Evolutionary conservation across 805 yeast species (phyloP).

Genomic region (Hanseniaspora clermontiae): DNA sequence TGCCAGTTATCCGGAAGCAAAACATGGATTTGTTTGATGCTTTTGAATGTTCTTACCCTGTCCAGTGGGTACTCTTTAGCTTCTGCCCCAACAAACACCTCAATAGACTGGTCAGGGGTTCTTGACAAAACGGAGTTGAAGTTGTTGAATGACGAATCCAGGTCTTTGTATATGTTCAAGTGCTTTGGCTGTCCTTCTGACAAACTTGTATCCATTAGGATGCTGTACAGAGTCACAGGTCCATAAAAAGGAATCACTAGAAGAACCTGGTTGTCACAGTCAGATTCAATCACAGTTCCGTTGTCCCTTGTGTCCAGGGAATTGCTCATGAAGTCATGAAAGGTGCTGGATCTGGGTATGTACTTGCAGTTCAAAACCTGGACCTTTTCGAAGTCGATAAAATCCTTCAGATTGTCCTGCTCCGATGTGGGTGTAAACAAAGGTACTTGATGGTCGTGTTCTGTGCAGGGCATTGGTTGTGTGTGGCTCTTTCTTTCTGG

Average conservation of each 20-base stretch:
- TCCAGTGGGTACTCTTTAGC: slow-evolving; percentile 60
- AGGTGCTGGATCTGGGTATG: slow-evolving; percentile 30
- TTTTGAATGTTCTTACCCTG: slow-evolving; percentile 49
- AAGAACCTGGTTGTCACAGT: slow-evolving; percentile 71
- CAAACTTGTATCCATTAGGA: slow-evolving; percentile 37
- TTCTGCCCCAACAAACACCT: slow-evolving; percentile 36
- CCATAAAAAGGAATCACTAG: slow-evolving; percentile 71
- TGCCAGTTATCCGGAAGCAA: slow-evolving; percentile 58
- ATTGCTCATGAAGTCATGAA: slow-evolving; percentile 25
- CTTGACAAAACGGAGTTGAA: slow-evolving; percentile 15
- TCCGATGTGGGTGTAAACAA: slow-evolving; percentile 59
- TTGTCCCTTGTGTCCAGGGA: slow-evolving; percentile 36
- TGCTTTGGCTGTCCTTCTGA: slow-evolving; percentile 51
- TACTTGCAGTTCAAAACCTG: slow-evolving; percentile 52
- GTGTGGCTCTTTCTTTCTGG: no score
- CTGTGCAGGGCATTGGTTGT: slow-evolving; percentile 17
- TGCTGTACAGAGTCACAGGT: slow-evolving; percentile 57
- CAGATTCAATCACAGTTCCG: slow-evolving; percentile 42
- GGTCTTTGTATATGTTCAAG: slow-evolving; percentile 61
- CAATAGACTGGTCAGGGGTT: slow-evolving; percentile 31
- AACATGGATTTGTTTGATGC: slow-evolving; percentile 52
- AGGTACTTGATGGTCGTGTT: slow-evolving; percentile 34
- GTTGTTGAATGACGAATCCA: slow-evolving; percentile 3
- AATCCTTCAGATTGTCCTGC: slow-evolving; percentile 51
- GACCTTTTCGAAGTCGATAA: slow-evolving; percentile 48